These are phyloP conservation scores for Avena insularis DNA, from an alignment of 176 grass and related monocot species.

Conservation along the genomic window DNA sequence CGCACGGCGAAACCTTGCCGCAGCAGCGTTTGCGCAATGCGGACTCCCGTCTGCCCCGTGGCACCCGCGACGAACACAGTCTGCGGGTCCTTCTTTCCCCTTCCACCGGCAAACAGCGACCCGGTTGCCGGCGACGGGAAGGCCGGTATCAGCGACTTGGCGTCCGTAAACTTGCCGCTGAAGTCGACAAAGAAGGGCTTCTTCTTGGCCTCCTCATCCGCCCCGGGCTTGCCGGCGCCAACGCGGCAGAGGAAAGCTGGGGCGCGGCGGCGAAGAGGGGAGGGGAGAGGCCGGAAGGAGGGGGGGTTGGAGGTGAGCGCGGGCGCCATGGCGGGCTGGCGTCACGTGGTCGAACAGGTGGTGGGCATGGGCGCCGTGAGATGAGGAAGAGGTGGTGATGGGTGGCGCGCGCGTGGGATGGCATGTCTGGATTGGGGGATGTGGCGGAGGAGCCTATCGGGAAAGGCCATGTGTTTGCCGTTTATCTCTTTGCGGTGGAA, in stretches of 20 bases:
- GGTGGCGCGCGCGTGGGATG: slow-evolving; percentile 6
- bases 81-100: slow-evolving; percentile 71
- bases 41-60: slow-evolving; percentile 75
- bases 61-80: slow-evolving; percentile 88
- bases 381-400: slow-evolving; percentile 51
- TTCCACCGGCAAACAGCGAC: slow-evolving; percentile 48
- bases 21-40: slow-evolving; percentile 77
- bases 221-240: slow-evolving; percentile 39
- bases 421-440: slow-evolving; percentile 51
- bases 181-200: slow-evolving; percentile 66
- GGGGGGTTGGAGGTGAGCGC: slow-evolving; percentile 79
- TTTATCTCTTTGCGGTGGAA: slow-evolving; percentile 41
- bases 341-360: slow-evolving; percentile 52
- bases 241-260: slow-evolving; percentile 51
- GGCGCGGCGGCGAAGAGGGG: slow-evolving; percentile 40
- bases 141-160: slow-evolving; percentile 66
- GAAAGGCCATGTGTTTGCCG: slow-evolving; percentile 45
- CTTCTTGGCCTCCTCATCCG: slow-evolving; percentile 60
- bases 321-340: slow-evolving; percentile 65
- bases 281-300: slow-evolving; percentile 66
- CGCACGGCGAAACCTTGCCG: slow-evolving; percentile 76
- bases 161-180: slow-evolving; percentile 56
- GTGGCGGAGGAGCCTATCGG: slow-evolving; percentile 48
- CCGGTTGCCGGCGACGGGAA: slow-evolving; percentile 47
- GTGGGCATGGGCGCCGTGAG: slow-evolving; percentile 53